A percentile compares a stretch with the other conserved stretches of the same genome.
Evolutionary conservation across 345 rosid species (phyloP).

Genomic region (Boechera stricta): DNA sequence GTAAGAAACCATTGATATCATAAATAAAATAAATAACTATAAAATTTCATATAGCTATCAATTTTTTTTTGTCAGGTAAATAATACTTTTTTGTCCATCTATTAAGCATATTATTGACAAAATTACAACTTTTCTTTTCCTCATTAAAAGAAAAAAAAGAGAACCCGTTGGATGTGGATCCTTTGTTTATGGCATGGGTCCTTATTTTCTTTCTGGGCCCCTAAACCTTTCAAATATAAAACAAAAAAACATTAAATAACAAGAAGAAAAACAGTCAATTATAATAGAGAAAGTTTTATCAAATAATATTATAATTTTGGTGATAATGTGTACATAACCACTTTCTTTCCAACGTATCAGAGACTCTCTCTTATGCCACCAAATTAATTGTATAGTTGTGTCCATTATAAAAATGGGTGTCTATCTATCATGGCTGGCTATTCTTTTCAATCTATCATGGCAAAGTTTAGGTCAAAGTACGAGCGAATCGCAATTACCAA

Average conservation of each 20-base stretch:
- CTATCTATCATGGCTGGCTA: conserved; percentile 29
- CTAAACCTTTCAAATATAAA: conserved; percentile 7
- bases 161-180: conserved; percentile 22
- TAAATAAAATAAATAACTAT: neutral
- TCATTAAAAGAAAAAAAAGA: neutral
- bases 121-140: conserved; percentile 1
- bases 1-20: neutral
- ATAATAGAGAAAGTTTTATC: neutral
- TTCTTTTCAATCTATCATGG: conserved; percentile 36
- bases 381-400: conserved; percentile 17
- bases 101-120: neutral
- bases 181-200: conserved; percentile 32
- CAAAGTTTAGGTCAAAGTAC: conserved; percentile 40
- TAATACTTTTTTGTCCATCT: neutral
- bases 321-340: conserved; percentile 45
- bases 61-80: neutral
- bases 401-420: neutral
- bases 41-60: neutral
- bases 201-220: conserved; percentile 20
- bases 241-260: neutral
- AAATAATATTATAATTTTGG: conserved; percentile 8
- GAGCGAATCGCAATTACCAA: conserved; percentile 30
- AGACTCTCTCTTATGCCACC: conserved; percentile 41
- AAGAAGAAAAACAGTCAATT: conserved; percentile 27
- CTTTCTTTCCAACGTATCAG: conserved; percentile 40